A percentile compares a stretch with the other conserved stretches of the same genome.
Conservation (phyloP, 1,284 basidiomycete species). For the Albatrellus sp. region DNA sequence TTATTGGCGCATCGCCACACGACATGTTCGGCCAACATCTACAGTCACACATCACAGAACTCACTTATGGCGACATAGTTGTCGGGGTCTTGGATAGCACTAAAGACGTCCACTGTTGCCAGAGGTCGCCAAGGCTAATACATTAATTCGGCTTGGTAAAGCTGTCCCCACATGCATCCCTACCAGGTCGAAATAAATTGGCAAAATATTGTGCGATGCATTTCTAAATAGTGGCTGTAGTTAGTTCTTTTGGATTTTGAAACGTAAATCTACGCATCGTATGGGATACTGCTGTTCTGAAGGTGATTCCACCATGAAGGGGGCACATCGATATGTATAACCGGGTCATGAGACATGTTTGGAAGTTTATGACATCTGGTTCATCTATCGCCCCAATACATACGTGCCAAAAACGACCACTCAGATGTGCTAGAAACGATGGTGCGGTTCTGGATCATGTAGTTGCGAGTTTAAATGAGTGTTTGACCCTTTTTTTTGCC, state of each 20-base stretch:
- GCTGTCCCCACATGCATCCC: not conserved
- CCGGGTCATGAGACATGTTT: constrained; percentile 37
- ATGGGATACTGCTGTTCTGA: too few relatives aligned
- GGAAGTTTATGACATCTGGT: constrained; percentile 23
- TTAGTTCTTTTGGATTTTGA: too few relatives aligned
- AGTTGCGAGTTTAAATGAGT: constrained; percentile 45
- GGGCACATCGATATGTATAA: constrained; percentile 14
- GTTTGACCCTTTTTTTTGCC: too few relatives aligned
- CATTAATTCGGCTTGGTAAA: constrained; percentile 26
- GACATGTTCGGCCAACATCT: not conserved
- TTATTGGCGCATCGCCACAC: constrained; percentile 56
- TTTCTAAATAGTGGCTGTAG: not conserved
- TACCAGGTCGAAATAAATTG: not conserved
- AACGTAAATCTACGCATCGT: too few relatives aligned
- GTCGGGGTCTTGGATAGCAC: constrained; percentile 40
- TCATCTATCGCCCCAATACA: not conserved
- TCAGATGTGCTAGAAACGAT: constrained; percentile 34
- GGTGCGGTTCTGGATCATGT: constrained; percentile 41
- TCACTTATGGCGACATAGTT: constrained; percentile 48
- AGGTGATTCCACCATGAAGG: too few relatives aligned
- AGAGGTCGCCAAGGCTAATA: constrained; percentile 37
- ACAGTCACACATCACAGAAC: constrained; percentile 9
- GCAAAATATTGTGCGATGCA: not conserved
- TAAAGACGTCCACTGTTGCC: constrained; percentile 44
- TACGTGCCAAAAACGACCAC: constrained; percentile 20